Conservation (phyloP, 2,329 filamentous ascomycete genomes). For the Ciborinia camelliae region DNA sequence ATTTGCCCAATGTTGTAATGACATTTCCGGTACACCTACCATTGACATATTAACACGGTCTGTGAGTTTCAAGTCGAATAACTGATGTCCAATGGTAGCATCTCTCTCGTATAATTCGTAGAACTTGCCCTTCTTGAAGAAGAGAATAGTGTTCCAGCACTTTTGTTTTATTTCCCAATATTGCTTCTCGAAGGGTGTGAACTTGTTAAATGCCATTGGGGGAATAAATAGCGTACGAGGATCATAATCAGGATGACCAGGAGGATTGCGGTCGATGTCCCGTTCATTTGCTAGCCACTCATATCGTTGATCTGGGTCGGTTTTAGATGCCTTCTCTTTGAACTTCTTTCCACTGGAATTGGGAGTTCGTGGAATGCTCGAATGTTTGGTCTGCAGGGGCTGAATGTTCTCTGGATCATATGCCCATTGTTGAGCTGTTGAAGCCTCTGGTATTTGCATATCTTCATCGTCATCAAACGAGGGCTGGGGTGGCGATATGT, state of each 20-base stretch:
- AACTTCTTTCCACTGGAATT: conserved; percentile 37
- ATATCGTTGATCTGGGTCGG: conserved; percentile 82
- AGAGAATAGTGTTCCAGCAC: conserved; percentile 94
- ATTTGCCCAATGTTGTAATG: conserved; percentile 94
- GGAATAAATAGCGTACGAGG: conserved; percentile 89
- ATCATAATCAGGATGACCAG: conserved; percentile 83
- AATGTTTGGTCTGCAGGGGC: conserved; percentile 47
- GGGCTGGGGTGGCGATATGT: conserved; percentile 49
- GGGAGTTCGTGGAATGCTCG: conserved; percentile 40
- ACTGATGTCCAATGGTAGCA: conserved; percentile 89
- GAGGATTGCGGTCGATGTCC: conserved; percentile 79
- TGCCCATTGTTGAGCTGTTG: conserved; percentile 80
- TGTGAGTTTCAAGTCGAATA: conserved; percentile 96
- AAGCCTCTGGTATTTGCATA: conserved; percentile 56
- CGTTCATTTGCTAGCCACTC: conserved; percentile 82
- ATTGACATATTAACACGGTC: conserved; percentile 99
- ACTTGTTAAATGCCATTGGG: conserved; percentile 71
- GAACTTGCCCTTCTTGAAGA: conserved; percentile 99
- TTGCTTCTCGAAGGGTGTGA: conserved; percentile 94
- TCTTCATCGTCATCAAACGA: conserved; percentile 46
- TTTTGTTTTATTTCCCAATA: conserved; percentile 99
- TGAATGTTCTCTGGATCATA: conserved; percentile 60
- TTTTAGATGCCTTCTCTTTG: conserved; percentile 69
- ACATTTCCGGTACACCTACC: conserved; percentile 96
- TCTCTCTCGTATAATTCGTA: conserved; percentile 98